These are phyloP conservation scores for Rhododendron molle DNA, from an alignment of 148 eudicot species.

Conservation along the genomic window DNA sequence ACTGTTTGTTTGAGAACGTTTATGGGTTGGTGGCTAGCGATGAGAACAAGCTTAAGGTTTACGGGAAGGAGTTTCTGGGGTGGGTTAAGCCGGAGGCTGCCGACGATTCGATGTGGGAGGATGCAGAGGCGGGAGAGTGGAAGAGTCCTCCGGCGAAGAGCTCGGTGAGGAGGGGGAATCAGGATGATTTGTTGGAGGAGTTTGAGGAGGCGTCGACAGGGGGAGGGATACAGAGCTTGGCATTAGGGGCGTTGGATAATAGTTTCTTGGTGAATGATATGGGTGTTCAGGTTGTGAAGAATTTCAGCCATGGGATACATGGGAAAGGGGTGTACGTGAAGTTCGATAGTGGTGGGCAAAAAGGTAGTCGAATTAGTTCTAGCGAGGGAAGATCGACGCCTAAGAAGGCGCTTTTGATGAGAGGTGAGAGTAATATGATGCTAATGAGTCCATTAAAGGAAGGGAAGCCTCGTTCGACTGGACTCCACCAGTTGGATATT, in stretches of 20 bases:
- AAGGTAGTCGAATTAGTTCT: constrained; percentile 11
- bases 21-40: constrained; percentile 60
- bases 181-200: constrained; percentile 66
- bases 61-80: constrained; percentile 83
- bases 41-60: constrained; percentile 64
- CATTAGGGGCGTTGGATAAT: constrained; percentile 88
- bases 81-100: constrained; percentile 78
- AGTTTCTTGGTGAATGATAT: constrained; percentile 76
- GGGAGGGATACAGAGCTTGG: constrained; percentile 79
- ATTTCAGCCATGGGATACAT: constrained; percentile 90
- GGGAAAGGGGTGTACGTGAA: constrained; percentile 92
- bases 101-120: constrained; percentile 93
- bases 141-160: constrained; percentile 16
- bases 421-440: constrained; percentile 92
- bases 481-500: constrained; percentile 82
- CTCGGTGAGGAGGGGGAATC: constrained; percentile 24
- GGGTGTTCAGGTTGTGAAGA: constrained; percentile 90
- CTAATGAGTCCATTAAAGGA: constrained; percentile 75
- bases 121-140: constrained; percentile 48
- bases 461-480: constrained; percentile 66
- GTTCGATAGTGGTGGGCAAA: constrained; percentile 33
- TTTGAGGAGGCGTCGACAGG: constrained; percentile 72
- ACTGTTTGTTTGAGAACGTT: constrained; percentile 80
- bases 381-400: constrained; percentile 42
- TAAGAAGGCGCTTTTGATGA: constrained; percentile 77